Evolutionary conservation across 148 eudicot species (phyloP).

Genomic region (Rhododendron kiyosumense): DNA sequence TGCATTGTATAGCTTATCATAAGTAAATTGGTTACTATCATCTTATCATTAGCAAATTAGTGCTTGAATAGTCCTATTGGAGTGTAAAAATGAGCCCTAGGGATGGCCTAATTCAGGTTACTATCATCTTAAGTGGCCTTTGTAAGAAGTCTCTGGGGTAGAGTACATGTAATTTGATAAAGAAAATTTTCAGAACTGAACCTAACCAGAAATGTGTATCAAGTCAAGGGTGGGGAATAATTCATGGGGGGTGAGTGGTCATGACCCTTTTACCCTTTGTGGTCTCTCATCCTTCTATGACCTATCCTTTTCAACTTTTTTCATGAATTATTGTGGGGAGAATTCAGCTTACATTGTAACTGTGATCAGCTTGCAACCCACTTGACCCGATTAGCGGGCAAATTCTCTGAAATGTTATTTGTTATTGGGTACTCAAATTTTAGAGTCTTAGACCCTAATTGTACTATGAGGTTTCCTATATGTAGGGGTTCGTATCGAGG

Average conservation of each 20-base stretch:
- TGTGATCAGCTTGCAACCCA: too few relatives aligned
- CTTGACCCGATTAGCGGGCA: not conserved
- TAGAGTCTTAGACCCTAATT: too few relatives aligned
- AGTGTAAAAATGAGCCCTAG: not conserved
- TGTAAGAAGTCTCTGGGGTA: not conserved
- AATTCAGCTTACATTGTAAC: too few relatives aligned
- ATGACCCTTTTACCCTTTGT: not conserved
- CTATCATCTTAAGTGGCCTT: not conserved
- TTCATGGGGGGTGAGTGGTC: not conserved
- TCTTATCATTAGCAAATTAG: not conserved
- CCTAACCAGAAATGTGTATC: conserved; percentile 1
- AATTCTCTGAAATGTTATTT: not conserved
- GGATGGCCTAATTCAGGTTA: not conserved
- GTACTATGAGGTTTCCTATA: too few relatives aligned
- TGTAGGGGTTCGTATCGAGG: not conserved
- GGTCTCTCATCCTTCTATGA: not conserved
- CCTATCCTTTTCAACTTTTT: not conserved
- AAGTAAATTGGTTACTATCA: not conserved
- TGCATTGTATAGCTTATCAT: not conserved
- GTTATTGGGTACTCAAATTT: too few relatives aligned
- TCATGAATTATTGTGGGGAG: not conserved
- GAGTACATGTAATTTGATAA: not conserved
- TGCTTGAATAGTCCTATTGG: not conserved
- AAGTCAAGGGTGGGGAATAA: conserved; percentile 1
- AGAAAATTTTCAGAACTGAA: not conserved